Conservation (phyloP, 2,329 filamentous ascomycete genomes). For the Fusarium stilboides region DNA sequence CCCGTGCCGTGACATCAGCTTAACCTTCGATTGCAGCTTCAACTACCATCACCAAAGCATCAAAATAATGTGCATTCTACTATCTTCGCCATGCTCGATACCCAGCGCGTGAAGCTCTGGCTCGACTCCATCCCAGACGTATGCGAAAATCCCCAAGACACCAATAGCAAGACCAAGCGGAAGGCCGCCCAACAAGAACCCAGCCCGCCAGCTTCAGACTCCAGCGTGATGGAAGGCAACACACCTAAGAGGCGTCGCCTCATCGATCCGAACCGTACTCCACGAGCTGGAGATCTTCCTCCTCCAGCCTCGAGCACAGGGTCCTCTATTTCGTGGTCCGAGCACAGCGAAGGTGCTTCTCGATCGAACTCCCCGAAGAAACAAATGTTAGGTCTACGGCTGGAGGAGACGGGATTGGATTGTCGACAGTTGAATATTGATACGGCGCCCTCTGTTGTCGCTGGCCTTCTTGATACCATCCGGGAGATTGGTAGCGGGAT, state of each 20-base stretch:
- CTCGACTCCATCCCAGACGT: conserved; percentile 17
- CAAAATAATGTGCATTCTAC: not conserved
- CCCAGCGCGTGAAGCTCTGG: not conserved
- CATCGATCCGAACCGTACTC: conserved; percentile 7
- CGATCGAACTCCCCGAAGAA: conserved; percentile 38
- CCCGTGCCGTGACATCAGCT: conserved; percentile 16
- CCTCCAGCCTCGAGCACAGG: not conserved
- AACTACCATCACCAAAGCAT: not conserved
- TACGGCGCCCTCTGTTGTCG: not conserved
- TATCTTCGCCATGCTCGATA: conserved; percentile 10
- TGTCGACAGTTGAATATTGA: conserved; percentile 13
- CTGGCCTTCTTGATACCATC: conserved; percentile 20
- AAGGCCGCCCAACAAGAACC: conserved; percentile 14
- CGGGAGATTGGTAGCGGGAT: conserved; percentile 25
- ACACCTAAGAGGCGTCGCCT: conserved; percentile 7
- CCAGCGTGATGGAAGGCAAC: not conserved
- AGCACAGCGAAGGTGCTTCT: conserved; percentile 18
- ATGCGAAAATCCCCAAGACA: not conserved
- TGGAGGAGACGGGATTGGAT: conserved; percentile 30
- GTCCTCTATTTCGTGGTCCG: conserved; percentile 22
- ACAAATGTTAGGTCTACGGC: conserved; percentile 27
- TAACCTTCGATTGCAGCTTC: not conserved
- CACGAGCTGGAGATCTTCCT: conserved; percentile 3
- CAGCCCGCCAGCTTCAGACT: conserved; percentile 2
- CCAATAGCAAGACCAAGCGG: not conserved